Evolutionary conservation across 768 basidiomycete genomes (phyloP).

Genomic region (Pleurotus tuoliensis): DNA sequence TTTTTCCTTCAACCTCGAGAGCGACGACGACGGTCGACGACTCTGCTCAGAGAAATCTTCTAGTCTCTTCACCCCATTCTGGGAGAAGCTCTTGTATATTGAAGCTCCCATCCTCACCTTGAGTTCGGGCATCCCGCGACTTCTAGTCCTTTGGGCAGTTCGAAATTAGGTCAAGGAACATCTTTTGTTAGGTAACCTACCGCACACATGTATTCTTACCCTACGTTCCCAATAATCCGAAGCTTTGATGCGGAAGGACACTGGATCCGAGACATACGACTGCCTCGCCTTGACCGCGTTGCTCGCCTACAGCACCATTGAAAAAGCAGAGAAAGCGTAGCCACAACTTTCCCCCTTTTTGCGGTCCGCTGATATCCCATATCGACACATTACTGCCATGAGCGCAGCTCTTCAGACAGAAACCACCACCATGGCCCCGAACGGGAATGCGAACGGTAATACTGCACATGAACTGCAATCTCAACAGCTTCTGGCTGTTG

Average conservation of each 20-base stretch:
- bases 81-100: slow-evolving; percentile 63
- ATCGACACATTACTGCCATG: slow-evolving; percentile 17
- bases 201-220: background rate
- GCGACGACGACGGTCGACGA: slow-evolving; percentile 76
- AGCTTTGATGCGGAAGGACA: background rate
- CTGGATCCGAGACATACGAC: slow-evolving; percentile 15
- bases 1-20: slow-evolving; percentile 39
- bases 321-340: background rate
- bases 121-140: slow-evolving; percentile 66
- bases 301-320: slow-evolving; percentile 6
- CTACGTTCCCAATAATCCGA: background rate
- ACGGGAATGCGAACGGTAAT: slow-evolving; percentile 3
- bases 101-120: slow-evolving; percentile 55
- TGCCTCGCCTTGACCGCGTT: slow-evolving; percentile 17
- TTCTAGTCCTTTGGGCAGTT: slow-evolving; percentile 43
- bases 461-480: slow-evolving; percentile 24
- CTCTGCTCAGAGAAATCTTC: slow-evolving; percentile 31
- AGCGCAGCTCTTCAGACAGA: slow-evolving; percentile 10
- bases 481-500: slow-evolving; percentile 60
- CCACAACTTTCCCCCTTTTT: slow-evolving; percentile 10
- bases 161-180: slow-evolving; percentile 85
- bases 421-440: background rate
- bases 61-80: slow-evolving; percentile 69
- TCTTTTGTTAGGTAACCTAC: slow-evolving; percentile 12
- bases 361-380: slow-evolving; percentile 10